Conservation (phyloP, 2,329 filamentous ascomycete species). For the Parasarocladium wereldwijsianum region DNA sequence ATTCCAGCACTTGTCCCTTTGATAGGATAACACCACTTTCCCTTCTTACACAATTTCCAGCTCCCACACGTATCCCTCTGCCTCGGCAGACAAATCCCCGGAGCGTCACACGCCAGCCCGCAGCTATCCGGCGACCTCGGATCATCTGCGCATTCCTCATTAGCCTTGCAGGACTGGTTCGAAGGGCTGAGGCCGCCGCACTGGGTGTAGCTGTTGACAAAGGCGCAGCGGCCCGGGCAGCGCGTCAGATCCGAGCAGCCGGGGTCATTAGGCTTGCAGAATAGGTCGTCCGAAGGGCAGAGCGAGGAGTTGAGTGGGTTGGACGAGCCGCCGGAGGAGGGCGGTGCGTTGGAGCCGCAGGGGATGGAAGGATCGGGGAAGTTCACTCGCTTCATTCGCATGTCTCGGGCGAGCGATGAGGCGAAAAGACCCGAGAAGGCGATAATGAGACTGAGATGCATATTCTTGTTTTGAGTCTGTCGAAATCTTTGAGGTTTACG, state of each 20-base stretch:
- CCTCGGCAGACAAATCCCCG: constrained; percentile 5
- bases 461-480: no score
- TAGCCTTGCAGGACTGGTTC: constrained; percentile 1
- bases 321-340: constrained; percentile 2
- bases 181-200: constrained; percentile 4
- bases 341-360: constrained; percentile 2
- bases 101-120: constrained; percentile 6
- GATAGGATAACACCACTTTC: constrained; percentile 8
- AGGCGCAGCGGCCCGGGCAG: constrained; percentile 5
- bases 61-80: constrained; percentile 3
- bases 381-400: no score
- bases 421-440: no score
- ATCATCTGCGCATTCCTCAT: constrained; percentile 6
- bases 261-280: constrained; percentile 2
- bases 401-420: no score
- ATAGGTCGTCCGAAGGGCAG: constrained; percentile 2
- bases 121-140: constrained; percentile 6
- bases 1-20: no score
- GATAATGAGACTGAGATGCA: no score
- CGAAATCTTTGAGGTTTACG: no score
- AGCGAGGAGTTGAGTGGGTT: no score
- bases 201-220: constrained; percentile 4
- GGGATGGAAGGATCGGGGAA: constrained; percentile 5
- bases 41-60: constrained; percentile 2
- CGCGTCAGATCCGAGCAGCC: constrained; percentile 1